Conservation (phyloP, 805 yeast species). For the Kodamaea neixiangensis region DNA sequence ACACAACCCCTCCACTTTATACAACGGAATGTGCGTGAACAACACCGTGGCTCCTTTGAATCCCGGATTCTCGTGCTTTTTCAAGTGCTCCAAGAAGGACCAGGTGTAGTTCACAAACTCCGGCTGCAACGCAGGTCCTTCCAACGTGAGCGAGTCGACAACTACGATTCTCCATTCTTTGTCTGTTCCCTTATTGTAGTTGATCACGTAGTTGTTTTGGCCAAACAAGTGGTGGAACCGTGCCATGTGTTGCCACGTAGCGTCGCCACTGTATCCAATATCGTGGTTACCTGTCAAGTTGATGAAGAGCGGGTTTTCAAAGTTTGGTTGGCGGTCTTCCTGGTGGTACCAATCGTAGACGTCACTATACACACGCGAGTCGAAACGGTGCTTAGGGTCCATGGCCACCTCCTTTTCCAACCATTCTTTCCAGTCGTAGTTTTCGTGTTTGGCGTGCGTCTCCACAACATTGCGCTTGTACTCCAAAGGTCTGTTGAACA, state of each 20-base stretch:
- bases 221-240: slow-evolving; percentile 79
- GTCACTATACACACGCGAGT: slow-evolving; percentile 48
- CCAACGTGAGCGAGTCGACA: slow-evolving; percentile 77
- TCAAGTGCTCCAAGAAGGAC: slow-evolving; percentile 67
- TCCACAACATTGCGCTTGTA: slow-evolving; percentile 53
- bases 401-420: slow-evolving; percentile 41
- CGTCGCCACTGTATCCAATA: slow-evolving; percentile 93
- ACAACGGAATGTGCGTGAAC: slow-evolving; percentile 87
- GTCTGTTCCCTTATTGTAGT: slow-evolving; percentile 60
- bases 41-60: slow-evolving; percentile 81
- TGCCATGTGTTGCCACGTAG: slow-evolving; percentile 86
- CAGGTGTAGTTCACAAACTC: slow-evolving; percentile 67
- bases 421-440: slow-evolving; percentile 56
- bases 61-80: slow-evolving; percentile 42
- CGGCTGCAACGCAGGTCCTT: slow-evolving; percentile 85
- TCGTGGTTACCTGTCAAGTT: slow-evolving; percentile 96
- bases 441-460: slow-evolving; percentile 48
- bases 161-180: slow-evolving; percentile 91
- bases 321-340: slow-evolving; percentile 31
- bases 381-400: slow-evolving; percentile 37
- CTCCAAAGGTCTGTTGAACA: slow-evolving; percentile 59
- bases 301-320: slow-evolving; percentile 65
- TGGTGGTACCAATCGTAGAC: slow-evolving; percentile 65
- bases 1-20: slow-evolving; percentile 80
- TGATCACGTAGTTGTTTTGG: slow-evolving; percentile 78